Percentiles rank a stretch among this genome's conserved stretches.
Evolutionary conservation across 2,329 filamentous ascomycete species (phyloP).

Genomic region (Atkinsonella hypoxylon): DNA sequence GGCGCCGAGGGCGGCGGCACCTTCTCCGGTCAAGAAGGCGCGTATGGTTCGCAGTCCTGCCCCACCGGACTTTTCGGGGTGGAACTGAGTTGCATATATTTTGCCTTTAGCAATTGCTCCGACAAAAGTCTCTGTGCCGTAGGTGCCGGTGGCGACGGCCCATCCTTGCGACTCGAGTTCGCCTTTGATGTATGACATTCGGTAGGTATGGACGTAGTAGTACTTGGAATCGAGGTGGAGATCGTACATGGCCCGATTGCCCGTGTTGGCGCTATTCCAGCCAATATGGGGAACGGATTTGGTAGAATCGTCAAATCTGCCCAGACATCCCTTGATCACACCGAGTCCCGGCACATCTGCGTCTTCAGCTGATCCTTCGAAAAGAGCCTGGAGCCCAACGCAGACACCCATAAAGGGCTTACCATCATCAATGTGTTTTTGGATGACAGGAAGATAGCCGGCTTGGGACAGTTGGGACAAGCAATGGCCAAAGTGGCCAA

Average conservation of each 20-base stretch:
- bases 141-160: conserved; percentile 82
- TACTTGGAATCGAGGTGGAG: conserved; percentile 78
- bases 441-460: conserved; percentile 74
- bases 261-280: conserved; percentile 82
- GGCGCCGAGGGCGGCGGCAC: conserved; percentile 36
- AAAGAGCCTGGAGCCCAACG: conserved; percentile 84
- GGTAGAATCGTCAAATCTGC: conserved; percentile 60
- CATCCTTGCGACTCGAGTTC: conserved; percentile 73
- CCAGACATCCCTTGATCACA: conserved; percentile 57
- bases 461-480: conserved; percentile 70
- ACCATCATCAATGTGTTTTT: conserved; percentile 71
- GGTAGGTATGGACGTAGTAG: conserved; percentile 97
- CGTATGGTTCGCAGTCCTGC: conserved; percentile 76
- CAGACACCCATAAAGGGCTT: conserved; percentile 98
- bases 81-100: conserved; percentile 87
- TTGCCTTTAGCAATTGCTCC: conserved; percentile 81
- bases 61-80: conserved; percentile 91
- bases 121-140: conserved; percentile 81
- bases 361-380: conserved; percentile 74
- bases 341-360: conserved; percentile 60
- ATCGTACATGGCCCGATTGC: conserved; percentile 53
- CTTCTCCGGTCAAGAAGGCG: conserved; percentile 70
- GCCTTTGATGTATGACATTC: conserved; percentile 61
- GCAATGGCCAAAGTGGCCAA: conserved; percentile 97
- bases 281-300: conserved; percentile 99